A percentile compares a stretch with the other conserved stretches of the same genome.
Evolutionary conservation across 1,284 basidiomycete genomes (phyloP).

Genomic region (Caloboletus firmus): DNA sequence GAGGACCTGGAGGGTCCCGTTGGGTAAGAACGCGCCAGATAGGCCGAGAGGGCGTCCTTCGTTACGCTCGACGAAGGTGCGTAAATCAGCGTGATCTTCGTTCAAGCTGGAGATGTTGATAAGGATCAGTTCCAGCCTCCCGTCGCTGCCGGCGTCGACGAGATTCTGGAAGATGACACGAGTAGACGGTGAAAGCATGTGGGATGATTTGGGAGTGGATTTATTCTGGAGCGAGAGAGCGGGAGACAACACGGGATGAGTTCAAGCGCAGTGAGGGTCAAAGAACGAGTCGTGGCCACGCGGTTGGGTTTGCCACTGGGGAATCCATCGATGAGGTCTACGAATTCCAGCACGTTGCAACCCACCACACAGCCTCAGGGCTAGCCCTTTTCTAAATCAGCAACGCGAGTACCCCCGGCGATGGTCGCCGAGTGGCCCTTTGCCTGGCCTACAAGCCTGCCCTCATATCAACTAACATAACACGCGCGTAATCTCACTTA

Average conservation of each 20-base stretch:
- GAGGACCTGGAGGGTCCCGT: slow-evolving; percentile 26
- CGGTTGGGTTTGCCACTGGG: too few species aligned
- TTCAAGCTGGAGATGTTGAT: slow-evolving; percentile 24
- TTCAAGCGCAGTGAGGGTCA: slow-evolving; percentile 6
- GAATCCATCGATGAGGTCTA: background rate
- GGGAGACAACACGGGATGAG: background rate
- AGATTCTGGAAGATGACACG: slow-evolving; percentile 33
- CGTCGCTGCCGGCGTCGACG: slow-evolving; percentile 25
- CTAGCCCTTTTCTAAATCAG: background rate
- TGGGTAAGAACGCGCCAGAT: slow-evolving; percentile 21
- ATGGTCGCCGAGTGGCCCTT: too few species aligned
- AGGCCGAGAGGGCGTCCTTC: slow-evolving; percentile 36
- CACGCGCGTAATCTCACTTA: too few species aligned
- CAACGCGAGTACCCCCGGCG: background rate
- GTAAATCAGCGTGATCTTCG: slow-evolving; percentile 24
- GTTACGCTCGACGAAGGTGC: slow-evolving; percentile 31
- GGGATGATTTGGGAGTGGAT: background rate
- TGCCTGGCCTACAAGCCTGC: too few species aligned
- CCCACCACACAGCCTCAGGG: background rate
- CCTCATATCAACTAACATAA: too few species aligned
- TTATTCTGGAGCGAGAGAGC: background rate
- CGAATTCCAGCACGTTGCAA: background rate
- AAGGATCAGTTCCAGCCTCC: slow-evolving; percentile 20
- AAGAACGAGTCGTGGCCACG: background rate
- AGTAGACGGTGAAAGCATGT: slow-evolving; percentile 9